Base-by-base conservation (phyloP, 2,329 filamentous ascomycete genomes). In the Periconia digitata region DNA sequence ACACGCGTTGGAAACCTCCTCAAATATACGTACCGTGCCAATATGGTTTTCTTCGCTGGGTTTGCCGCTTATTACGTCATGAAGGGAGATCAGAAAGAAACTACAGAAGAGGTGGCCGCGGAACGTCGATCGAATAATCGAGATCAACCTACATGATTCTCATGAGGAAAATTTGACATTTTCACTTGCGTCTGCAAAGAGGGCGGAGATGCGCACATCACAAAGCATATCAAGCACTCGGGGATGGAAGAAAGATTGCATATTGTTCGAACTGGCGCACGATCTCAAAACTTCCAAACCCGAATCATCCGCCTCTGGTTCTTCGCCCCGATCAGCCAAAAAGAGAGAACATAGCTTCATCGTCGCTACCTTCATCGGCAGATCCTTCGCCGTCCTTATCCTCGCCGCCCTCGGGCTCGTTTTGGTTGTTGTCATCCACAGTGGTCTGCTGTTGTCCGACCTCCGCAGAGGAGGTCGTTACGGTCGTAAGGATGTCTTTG, bases 401-500 rank as follows among this genome's bases (percentile, higher is more conserved):
- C 32, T 27, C 29, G 7, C 29, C 35, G 34, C 44, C 43, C 8
- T 15, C 17, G 40, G 50, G 21, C 29, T 42, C 47, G 27, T 43
- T 44, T 8, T 27, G 42, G 10, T 41, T 32, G 10, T 40, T 49
- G 27, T 46, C 21, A 34, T 12, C 39, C 2, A 29, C 13, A 16
- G 21, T 21, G 3, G 36, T 39, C 1, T 17, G 36, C 21, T 32
- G 27, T 32, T 38, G 48, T 37, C 50, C 45, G 32, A 51, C 51
- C 38, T 47, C 53, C 43, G 50, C 38, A 34, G 27, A 39, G 22
- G 43, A 46, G 44, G 47, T 87, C 76, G 88, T 87, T 68, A 92
- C 85, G 80, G 88, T 87, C 72, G 86, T 82, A 64, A 92, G 83
- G 61, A 92, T 80, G 58, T 92, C 88, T 83, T 92, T 92, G 73